Evolutionary conservation across 805 yeast genomes (phyloP).

Genomic region (Cyberlindnera xylosilytica): DNA sequence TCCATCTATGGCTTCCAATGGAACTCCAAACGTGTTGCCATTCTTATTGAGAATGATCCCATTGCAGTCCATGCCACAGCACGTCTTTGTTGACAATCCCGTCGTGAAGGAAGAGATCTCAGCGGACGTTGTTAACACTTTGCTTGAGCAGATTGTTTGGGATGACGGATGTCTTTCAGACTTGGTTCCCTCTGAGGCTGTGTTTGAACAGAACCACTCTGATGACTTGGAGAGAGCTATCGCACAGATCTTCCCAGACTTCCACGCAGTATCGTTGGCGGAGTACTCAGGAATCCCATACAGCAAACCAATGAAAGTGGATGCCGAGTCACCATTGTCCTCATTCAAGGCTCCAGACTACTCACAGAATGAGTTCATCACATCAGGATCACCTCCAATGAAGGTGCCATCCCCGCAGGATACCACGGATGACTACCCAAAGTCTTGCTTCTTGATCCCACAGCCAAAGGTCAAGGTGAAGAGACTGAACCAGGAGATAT

Average conservation of each 20-base stretch:
- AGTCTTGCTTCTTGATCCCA: constrained; percentile 32
- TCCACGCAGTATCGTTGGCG: constrained; percentile 19
- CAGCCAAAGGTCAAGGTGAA: constrained; percentile 35
- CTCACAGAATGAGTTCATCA: constrained; percentile 7
- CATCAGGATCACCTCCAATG: constrained; percentile 2
- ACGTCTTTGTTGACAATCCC: constrained; percentile 41
- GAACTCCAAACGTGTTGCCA: constrained; percentile 62
- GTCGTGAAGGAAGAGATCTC: constrained; percentile 22
- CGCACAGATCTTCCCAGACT: constrained; percentile 28
- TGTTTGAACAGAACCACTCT: constrained; percentile 8
- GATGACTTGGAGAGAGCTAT: constrained; percentile 25
- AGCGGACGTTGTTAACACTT: constrained; percentile 27
- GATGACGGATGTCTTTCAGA: constrained; percentile 22
- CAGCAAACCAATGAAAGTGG: constrained; percentile 3
- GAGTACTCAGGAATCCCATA: constrained; percentile 20
- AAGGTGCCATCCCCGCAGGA: not conserved
- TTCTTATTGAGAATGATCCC: constrained; percentile 65
- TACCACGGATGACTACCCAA: not conserved
- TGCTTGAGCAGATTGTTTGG: constrained; percentile 28
- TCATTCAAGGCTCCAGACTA: constrained; percentile 16
- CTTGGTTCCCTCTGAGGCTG: constrained; percentile 5
- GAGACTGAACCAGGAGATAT: constrained; percentile 37
- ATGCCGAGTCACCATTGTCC: constrained; percentile 22
- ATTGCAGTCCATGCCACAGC: constrained; percentile 56
- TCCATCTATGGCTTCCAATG: constrained; percentile 31